Evolutionary conservation across 2,329 filamentous ascomycete genomes (phyloP).

Genomic region (Fusarium euwallaceae): DNA sequence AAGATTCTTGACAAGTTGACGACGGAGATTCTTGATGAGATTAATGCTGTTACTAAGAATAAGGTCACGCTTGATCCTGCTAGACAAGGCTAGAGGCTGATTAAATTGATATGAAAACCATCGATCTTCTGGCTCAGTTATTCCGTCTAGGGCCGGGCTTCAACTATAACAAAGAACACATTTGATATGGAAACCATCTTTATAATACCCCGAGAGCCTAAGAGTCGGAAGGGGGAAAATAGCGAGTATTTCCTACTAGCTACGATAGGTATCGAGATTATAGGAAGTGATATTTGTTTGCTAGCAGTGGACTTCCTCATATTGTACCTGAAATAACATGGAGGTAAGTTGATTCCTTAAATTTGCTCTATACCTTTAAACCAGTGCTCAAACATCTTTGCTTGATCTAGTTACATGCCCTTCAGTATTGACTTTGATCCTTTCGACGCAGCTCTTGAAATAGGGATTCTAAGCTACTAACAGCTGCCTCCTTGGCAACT

Average conservation of each 20-base stretch:
- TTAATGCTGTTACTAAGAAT: constrained; percentile 59
- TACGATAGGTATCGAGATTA: too few relatives aligned
- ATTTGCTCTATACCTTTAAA: background rate
- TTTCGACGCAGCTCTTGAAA: background rate
- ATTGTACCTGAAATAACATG: background rate
- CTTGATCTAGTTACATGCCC: background rate
- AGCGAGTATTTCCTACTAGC: background rate
- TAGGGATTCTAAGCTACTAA: background rate
- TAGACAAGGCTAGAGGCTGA: constrained; percentile 34
- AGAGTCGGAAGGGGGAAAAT: background rate
- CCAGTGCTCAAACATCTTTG: background rate
- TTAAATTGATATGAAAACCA: background rate
- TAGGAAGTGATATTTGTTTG: too few relatives aligned
- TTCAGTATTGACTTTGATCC: background rate
- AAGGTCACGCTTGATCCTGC: constrained; percentile 46
- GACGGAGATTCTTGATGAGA: constrained; percentile 63
- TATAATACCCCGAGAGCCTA: background rate
- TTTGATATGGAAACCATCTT: background rate
- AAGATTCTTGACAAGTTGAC: constrained; percentile 62
- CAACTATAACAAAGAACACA: background rate
- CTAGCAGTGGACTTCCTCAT: background rate
- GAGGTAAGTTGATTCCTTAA: background rate
- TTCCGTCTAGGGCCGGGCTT: background rate
- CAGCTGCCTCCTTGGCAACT: background rate
- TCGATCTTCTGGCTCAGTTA: background rate